These are phyloP conservation scores for Russula vinacea DNA, from an alignment of 768 basidiomycete species.

Conservation along the genomic window DNA sequence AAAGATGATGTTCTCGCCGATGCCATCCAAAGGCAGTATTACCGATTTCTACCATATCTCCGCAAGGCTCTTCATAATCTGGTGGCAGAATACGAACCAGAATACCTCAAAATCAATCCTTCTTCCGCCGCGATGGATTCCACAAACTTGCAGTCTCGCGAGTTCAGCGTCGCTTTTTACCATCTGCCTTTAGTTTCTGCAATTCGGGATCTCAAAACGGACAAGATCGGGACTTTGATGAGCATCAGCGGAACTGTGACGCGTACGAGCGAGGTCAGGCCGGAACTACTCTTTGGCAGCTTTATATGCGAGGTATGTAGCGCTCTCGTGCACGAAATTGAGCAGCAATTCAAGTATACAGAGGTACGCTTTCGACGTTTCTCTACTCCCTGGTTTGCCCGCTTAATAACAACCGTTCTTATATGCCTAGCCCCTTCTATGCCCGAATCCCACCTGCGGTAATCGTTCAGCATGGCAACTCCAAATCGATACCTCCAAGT, in stretches of 20 bases:
- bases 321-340: constrained; percentile 84
- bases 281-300: constrained; percentile 89
- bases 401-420: constrained; percentile 1
- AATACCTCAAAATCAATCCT: constrained; percentile 92
- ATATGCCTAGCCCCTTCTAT: constrained; percentile 73
- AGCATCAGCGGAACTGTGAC: constrained; percentile 97
- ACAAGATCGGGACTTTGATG: constrained; percentile 91
- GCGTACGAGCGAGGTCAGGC: constrained; percentile 93
- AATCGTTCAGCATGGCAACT: constrained; percentile 90
- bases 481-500: constrained; percentile 93
- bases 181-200: constrained; percentile 90
- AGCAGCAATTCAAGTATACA: constrained; percentile 99
- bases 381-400: constrained; percentile 14
- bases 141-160: constrained; percentile 83
- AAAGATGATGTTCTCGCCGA: constrained; percentile 91
- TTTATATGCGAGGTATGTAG: constrained; percentile 90
- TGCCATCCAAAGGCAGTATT: constrained; percentile 93
- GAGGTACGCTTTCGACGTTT: constrained; percentile 53
- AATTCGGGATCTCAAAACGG: constrained; percentile 89
- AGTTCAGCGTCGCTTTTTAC: constrained; percentile 95
- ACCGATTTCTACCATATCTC: constrained; percentile 93
- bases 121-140: constrained; percentile 84
- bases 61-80: constrained; percentile 87
- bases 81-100: constrained; percentile 85
- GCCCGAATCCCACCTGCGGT: constrained; percentile 91